A percentile compares a stretch with the other conserved stretches of the same genome.
Evolutionary conservation across 1,284 basidiomycete genomes (phyloP).

Genomic region (Cutaneotrichosporon spelunceum): DNA sequence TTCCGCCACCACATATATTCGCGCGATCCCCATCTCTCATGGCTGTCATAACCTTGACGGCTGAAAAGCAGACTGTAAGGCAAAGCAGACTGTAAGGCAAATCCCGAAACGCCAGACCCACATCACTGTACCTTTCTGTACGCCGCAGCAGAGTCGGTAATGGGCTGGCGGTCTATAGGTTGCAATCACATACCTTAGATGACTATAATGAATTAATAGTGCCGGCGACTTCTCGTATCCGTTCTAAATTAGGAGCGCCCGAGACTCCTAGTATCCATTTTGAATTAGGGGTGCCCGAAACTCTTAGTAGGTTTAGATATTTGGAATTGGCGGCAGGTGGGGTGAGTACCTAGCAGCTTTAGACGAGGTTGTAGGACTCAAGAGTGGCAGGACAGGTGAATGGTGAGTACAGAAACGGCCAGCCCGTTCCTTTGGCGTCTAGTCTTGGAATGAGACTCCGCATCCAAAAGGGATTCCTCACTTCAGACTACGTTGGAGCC

Average conservation of each 20-base stretch:
- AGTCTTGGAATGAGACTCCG: neutral
- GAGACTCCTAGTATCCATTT: constrained; percentile 47
- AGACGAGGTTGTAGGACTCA: neutral
- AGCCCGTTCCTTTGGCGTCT: neutral
- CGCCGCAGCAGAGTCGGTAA: no score
- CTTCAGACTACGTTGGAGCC: no score
- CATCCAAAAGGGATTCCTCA: no score
- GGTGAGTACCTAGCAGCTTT: neutral
- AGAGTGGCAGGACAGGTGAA: neutral
- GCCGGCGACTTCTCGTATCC: constrained; percentile 29
- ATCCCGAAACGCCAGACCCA: constrained; percentile 7
- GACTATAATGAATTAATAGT: no score
- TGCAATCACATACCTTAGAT: constrained; percentile 16
- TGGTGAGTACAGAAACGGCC: neutral
- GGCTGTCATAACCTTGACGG: neutral
- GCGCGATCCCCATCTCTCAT: neutral
- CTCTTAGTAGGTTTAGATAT: no score
- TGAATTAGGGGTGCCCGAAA: constrained; percentile 21
- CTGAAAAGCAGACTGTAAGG: neutral
- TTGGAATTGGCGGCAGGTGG: no score
- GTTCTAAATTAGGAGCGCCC: no score
- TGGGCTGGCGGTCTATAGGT: constrained; percentile 51
- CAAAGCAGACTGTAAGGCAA: neutral
- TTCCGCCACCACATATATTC: neutral
- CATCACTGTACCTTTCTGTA: neutral